Evolutionary conservation across 2,329 filamentous ascomycete genomes (phyloP), one percentile per base, ranked within the genome.

Genomic region (Teratosphaeria pseudoeucalypti): DNA sequence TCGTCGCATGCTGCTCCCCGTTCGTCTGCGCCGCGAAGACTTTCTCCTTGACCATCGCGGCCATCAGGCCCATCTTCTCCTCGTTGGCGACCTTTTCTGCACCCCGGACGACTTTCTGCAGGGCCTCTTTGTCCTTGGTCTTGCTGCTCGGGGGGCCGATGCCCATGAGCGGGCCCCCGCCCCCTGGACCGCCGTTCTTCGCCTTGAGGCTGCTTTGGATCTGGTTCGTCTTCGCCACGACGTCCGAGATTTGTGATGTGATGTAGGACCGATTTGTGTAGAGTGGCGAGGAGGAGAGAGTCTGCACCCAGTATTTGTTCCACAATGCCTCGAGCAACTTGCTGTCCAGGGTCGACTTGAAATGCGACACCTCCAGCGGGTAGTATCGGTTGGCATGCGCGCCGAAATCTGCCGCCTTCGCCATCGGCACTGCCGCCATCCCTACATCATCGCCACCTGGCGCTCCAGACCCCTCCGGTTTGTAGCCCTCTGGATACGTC

Each of bases 221-320:
- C 49, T 68, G 73, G 9, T 78, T 83, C 2, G 95, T 87, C 77
- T 96, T 96, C 65, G 85, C 84, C 49, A 88, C 88, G 52, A 97
- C 79, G 73, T 99, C 94, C 55, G 86, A 79, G 76, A 99, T 94
- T 75, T 96, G 92, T 74, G 92, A 94, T 68, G 88, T 95, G 57
- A 87, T 88, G 71, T 92, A 99, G 67, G 96, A 92, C 63, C 92
- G 88, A 71, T 96, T 97, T 59, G 90, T 91, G 68, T 95, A 86
- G 4, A 96, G 82, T 26, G 92, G 92, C 67, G 86, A 94, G 68
- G 95, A 90, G 34, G 90, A 95, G 23, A 99, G 82, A 6, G 94
- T 99, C 70, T 95, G 89, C 37, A 96, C 92, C 94, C 91, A 96
- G 79, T 99, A 99, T 75, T 97, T 97, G 79, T 96, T 96, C 94